Evolutionary conservation across 176 grass and related monocot genomes (phyloP).

Genomic region (Juncus effusus): DNA sequence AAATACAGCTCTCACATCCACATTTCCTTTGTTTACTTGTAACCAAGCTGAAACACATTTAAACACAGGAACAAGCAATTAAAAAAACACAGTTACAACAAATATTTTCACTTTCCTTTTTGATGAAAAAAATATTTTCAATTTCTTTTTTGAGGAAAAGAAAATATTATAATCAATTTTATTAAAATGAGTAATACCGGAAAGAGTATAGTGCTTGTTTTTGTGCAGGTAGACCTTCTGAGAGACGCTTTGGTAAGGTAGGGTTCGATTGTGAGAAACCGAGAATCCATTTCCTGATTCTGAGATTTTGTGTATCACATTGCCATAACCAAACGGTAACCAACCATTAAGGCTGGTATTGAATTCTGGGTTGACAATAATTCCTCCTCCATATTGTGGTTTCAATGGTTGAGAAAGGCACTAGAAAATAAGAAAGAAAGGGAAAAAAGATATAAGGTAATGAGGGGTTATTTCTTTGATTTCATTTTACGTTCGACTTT

Average conservation of each 20-base stretch:
- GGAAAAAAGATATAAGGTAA: background rate
- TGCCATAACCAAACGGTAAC: constrained; percentile 46
- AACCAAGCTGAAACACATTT: constrained; percentile 55
- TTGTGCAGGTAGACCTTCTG: constrained; percentile 71
- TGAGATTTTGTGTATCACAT: constrained; percentile 30
- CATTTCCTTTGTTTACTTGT: constrained; percentile 44
- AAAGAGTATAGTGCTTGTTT: constrained; percentile 66
- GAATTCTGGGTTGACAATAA: constrained; percentile 73
- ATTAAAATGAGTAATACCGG: constrained; percentile 36
- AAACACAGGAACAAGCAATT: too few species aligned
- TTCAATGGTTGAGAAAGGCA: constrained; percentile 67
- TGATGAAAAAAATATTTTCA: background rate
- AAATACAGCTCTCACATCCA: constrained; percentile 52
- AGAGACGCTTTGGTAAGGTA: constrained; percentile 56
- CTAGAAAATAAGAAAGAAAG: constrained; percentile 28
- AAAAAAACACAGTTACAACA: background rate
- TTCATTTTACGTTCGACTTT: background rate
- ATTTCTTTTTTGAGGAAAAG: background rate
- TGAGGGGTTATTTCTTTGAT: background rate
- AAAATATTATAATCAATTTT: background rate
- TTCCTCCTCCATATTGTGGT: constrained; percentile 71
- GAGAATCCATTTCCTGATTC: constrained; percentile 48
- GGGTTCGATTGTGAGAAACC: constrained; percentile 34
- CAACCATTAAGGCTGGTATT: constrained; percentile 44
- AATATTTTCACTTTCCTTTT: background rate